phyloP scores from a whole-genome alignment of 768 basidiomycete species.

The Russula compacta region DNA sequence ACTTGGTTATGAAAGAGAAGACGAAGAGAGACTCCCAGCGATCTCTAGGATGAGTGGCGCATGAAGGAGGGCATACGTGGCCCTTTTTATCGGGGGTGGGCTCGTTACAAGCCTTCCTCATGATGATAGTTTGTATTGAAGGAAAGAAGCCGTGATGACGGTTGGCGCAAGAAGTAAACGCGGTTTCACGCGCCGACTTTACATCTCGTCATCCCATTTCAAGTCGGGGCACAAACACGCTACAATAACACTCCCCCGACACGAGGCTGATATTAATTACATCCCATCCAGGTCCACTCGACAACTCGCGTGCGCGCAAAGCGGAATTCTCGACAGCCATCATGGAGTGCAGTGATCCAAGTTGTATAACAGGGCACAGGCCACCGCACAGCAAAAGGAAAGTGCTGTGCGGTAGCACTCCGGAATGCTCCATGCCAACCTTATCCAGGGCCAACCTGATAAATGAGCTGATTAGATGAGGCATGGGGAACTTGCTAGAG shows the following conservation, averaged over 20 bases:
- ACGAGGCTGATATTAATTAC: slow-evolving; percentile 7
- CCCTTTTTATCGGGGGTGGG: slow-evolving; percentile 38
- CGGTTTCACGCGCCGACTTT: slow-evolving; percentile 22
- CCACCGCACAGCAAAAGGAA: background rate
- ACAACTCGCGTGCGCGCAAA: background rate
- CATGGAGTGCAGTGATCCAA: background rate
- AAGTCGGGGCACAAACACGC: slow-evolving; percentile 28
- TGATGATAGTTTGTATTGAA: slow-evolving; percentile 24
- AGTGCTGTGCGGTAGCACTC: background rate
- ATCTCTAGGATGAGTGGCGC: slow-evolving; percentile 64
- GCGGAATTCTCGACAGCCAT: background rate
- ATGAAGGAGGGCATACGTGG: slow-evolving; percentile 46
- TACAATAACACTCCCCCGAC: slow-evolving; percentile 21
- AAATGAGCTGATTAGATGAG: slow-evolving; percentile 5
- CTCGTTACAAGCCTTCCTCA: slow-evolving; percentile 27
- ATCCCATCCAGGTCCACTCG: background rate
- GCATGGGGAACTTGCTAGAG: slow-evolving; percentile 15
- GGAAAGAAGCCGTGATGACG: slow-evolving; percentile 16
- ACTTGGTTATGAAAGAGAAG: slow-evolving; percentile 78
- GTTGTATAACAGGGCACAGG: background rate
- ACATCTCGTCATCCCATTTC: slow-evolving; percentile 26
- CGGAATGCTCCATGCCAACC: slow-evolving; percentile 22
- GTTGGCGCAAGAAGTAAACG: slow-evolving; percentile 21
- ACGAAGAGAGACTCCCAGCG: slow-evolving; percentile 85
- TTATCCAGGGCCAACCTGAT: slow-evolving; percentile 83